phyloP scores from a whole-genome alignment of 2,329 filamentous ascomycete genomes.

The Macrophomina phaseolina region DNA sequence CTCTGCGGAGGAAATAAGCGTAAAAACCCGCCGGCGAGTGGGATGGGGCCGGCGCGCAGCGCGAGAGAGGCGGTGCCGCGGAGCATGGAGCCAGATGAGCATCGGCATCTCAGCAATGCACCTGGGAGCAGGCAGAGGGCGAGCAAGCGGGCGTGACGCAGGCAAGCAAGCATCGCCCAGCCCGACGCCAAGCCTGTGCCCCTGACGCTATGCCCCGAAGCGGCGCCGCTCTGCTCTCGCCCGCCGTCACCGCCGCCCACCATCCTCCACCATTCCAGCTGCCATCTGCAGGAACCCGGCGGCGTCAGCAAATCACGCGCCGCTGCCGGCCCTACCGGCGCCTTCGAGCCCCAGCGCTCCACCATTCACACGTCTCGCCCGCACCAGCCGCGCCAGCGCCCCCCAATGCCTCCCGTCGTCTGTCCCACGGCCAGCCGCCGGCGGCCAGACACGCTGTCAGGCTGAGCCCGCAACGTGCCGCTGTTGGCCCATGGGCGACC shows the following conservation, averaged over 20 bases:
- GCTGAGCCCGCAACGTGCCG: conserved; percentile 8
- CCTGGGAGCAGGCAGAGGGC: neutral
- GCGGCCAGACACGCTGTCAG: conserved; percentile 10
- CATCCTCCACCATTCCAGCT: neutral
- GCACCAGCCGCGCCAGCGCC: neutral
- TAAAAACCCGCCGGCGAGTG: conserved; percentile 21
- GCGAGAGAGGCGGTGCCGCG: neutral
- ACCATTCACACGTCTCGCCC: neutral
- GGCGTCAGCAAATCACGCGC: conserved; percentile 2
- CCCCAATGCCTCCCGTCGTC: neutral
- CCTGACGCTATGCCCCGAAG: conserved; percentile 16
- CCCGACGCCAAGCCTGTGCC: conserved; percentile 1
- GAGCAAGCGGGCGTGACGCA: neutral
- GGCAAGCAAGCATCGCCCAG: conserved; percentile 20
- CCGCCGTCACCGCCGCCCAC: conserved; percentile 1
- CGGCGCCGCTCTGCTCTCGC: conserved; percentile 2
- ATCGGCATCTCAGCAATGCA: conserved; percentile 11
- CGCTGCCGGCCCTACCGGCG: neutral
- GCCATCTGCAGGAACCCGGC: conserved; percentile 22
- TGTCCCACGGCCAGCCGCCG: conserved; percentile 2
- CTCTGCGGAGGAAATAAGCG: conserved; percentile 26
- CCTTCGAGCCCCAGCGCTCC: neutral
- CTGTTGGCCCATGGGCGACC: conserved; percentile 13
- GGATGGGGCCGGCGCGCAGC: conserved; percentile 15
- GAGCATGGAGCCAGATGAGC: conserved; percentile 5